Evolutionary conservation across 768 basidiomycete genomes (phyloP).

Genomic region (Trametes elegans): DNA sequence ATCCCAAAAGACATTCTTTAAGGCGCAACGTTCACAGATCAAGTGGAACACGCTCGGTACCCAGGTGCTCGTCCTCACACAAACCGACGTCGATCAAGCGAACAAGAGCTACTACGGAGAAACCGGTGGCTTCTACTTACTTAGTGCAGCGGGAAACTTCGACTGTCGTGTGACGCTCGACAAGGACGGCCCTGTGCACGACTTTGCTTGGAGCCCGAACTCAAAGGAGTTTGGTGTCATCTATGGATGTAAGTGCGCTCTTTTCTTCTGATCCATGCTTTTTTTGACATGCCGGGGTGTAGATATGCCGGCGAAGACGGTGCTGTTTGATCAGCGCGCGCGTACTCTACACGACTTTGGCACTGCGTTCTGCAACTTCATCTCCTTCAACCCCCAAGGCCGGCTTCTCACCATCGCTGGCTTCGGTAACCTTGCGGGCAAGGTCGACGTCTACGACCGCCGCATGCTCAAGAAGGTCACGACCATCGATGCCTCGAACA

Average conservation of each 20-base stretch:
- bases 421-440: constrained; percentile 95
- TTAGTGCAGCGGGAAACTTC: constrained; percentile 90
- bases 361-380: constrained; percentile 84
- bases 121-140: constrained; percentile 83
- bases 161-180: constrained; percentile 87
- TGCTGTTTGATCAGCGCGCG: constrained; percentile 89
- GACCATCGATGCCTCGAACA: constrained; percentile 86
- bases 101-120: constrained; percentile 99
- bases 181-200: constrained; percentile 97
- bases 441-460: constrained; percentile 89
- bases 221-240: constrained; percentile 96
- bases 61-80: constrained; percentile 86
- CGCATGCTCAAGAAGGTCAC: constrained; percentile 78
- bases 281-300: constrained; percentile 4
- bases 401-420: constrained; percentile 87
- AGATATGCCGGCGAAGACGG: constrained; percentile 96
- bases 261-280: neutral
- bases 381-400: constrained; percentile 93
- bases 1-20: constrained; percentile 91
- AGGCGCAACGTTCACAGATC: constrained; percentile 88
- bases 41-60: constrained; percentile 98
- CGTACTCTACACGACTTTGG: constrained; percentile 90
- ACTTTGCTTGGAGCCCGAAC: constrained; percentile 94
- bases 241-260: constrained; percentile 79
- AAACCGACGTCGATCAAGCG: constrained; percentile 95